These are phyloP conservation scores for Tubosaeta sp. DNA, from an alignment of 768 basidiomycete species.

Conservation along the genomic window DNA sequence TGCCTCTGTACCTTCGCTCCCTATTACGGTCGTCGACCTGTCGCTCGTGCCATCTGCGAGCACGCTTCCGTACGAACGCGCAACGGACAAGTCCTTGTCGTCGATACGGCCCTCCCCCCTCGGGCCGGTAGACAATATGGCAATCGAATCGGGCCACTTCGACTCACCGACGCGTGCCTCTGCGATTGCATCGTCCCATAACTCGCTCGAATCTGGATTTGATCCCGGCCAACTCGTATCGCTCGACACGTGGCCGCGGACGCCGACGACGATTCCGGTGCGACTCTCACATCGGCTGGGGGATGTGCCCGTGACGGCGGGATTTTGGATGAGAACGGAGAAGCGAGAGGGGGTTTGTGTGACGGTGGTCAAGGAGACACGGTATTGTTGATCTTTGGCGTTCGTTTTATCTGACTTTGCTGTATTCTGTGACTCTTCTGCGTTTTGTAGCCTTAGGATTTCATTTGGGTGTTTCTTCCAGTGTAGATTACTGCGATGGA, in stretches of 20 bases:
- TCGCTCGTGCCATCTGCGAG: slow-evolving; percentile 9
- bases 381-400: neutral
- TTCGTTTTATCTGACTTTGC: neutral
- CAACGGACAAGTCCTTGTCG: slow-evolving; percentile 6
- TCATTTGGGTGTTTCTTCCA: neutral
- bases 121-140: neutral
- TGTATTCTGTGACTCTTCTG: neutral
- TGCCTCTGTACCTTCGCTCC: slow-evolving; percentile 6
- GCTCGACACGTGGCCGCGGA: slow-evolving; percentile 19
- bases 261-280: slow-evolving; percentile 16
- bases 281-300: neutral
- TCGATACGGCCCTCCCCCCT: slow-evolving; percentile 5
- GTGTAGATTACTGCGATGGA: neutral
- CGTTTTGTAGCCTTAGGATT: slow-evolving; percentile 21
- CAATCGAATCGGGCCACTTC: slow-evolving; percentile 14
- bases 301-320: no score
- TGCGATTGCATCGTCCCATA: slow-evolving; percentile 29
- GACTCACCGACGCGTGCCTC: slow-evolving; percentile 24
- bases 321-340: neutral
- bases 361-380: slow-evolving; percentile 41
- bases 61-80: slow-evolving; percentile 4
- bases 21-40: slow-evolving; percentile 25
- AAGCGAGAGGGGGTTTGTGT: slow-evolving; percentile 36
- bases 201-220: slow-evolving; percentile 27
- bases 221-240: slow-evolving; percentile 14